These are phyloP conservation scores for Colletotrichum australisinense DNA, from an alignment of 2,329 filamentous ascomycete genomes.

Conservation along the genomic window DNA sequence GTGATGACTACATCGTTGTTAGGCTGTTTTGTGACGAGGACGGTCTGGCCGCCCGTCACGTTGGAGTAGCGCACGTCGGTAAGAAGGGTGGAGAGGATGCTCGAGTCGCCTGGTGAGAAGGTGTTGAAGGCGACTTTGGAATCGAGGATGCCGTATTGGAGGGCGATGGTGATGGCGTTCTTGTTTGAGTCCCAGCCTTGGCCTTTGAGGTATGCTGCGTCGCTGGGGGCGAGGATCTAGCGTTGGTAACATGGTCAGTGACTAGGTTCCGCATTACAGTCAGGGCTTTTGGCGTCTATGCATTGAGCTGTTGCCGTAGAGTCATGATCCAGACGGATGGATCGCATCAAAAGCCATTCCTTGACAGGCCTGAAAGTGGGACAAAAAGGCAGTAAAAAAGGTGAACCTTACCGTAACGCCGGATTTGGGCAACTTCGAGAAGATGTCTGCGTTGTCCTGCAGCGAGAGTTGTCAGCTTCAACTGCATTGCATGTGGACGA, in stretches of 20 bases:
- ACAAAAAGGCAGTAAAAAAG: no score
- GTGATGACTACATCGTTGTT: constrained; percentile 42
- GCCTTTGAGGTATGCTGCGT: constrained; percentile 62
- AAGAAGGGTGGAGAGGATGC: constrained; percentile 58
- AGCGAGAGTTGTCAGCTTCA: not conserved
- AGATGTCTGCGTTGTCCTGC: constrained; percentile 55
- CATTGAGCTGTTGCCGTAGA: not conserved
- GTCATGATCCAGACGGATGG: not conserved
- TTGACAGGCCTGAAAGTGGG: not conserved
- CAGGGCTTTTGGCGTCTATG: not conserved
- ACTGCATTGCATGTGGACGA: not conserved
- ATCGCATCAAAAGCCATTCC: not conserved
- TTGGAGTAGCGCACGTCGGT: constrained; percentile 55
- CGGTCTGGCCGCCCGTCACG: constrained; percentile 61
- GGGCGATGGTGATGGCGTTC: constrained; percentile 53
- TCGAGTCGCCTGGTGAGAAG: constrained; percentile 50
- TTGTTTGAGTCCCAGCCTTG: constrained; percentile 53
- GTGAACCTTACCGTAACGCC: constrained; percentile 57
- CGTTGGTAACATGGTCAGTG: not conserved
- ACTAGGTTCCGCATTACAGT: not conserved
- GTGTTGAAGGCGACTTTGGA: constrained; percentile 56
- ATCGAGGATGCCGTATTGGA: constrained; percentile 72
- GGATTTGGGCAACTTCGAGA: constrained; percentile 55
- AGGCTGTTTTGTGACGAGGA: constrained; percentile 57
- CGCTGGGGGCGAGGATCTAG: constrained; percentile 67